Evolutionary conservation across 2,329 filamentous ascomycete genomes (phyloP).

Genomic region (Penicillium concentricum): DNA sequence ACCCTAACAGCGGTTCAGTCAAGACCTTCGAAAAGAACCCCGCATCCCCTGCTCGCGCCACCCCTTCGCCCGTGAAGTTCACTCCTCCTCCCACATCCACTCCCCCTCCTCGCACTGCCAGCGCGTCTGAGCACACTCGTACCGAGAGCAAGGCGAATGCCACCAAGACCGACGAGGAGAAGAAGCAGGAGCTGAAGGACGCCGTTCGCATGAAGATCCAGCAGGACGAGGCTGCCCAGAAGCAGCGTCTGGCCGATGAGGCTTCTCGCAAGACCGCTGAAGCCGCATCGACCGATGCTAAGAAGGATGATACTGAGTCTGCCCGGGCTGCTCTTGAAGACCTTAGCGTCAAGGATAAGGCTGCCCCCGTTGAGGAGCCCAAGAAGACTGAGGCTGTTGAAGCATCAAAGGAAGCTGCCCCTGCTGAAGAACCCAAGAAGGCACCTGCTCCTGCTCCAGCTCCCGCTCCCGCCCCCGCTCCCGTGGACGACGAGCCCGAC

Average conservation of each 20-base stretch:
- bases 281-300: slow-evolving; percentile 38
- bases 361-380: slow-evolving; percentile 22
- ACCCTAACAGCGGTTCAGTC: slow-evolving; percentile 73
- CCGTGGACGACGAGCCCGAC: slow-evolving; percentile 45
- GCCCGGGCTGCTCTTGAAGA: slow-evolving; percentile 33
- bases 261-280: slow-evolving; percentile 44
- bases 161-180: slow-evolving; percentile 74
- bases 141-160: slow-evolving; percentile 63
- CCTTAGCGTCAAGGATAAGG: slow-evolving; percentile 33
- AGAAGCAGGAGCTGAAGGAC: slow-evolving; percentile 70
- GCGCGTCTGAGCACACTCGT: slow-evolving; percentile 65
- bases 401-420: slow-evolving; percentile 18
- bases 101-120: slow-evolving; percentile 73
- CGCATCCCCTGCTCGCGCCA: slow-evolving; percentile 57
- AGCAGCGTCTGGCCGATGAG: slow-evolving; percentile 50
- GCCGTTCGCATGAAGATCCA: slow-evolving; percentile 52
- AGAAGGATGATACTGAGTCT: slow-evolving; percentile 37
- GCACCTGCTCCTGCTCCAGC: slow-evolving; percentile 26
- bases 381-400: slow-evolving; percentile 17
- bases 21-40: slow-evolving; percentile 69
- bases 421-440: slow-evolving; percentile 17
- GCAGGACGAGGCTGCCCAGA: slow-evolving; percentile 57
- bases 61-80: slow-evolving; percentile 57
- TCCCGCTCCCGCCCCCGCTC: slow-evolving; percentile 28
- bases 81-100: slow-evolving; percentile 75